These are phyloP conservation scores for Ligustrum vulgare DNA, from an alignment of 257 asterid genomes.

Conservation along the genomic window DNA sequence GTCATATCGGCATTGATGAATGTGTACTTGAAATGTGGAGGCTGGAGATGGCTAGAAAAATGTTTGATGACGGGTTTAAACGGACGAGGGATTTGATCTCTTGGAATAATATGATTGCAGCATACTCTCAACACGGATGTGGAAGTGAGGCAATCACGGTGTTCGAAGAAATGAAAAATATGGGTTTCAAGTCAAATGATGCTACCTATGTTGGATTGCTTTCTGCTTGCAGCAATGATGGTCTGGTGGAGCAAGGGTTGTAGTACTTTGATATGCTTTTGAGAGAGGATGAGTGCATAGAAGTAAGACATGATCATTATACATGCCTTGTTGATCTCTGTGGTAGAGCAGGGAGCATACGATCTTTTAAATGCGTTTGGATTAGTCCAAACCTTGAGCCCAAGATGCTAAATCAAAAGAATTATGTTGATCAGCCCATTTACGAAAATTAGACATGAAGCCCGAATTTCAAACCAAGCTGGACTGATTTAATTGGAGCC, in stretches of 20 bases:
- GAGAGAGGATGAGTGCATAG: conserved; percentile 40
- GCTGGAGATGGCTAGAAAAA: conserved; percentile 41
- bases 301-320: conserved; percentile 55
- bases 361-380: too few relatives aligned
- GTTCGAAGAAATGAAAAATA: conserved; percentile 47
- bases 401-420: too few relatives aligned
- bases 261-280: conserved; percentile 42
- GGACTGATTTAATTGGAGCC: too few relatives aligned
- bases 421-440: too few relatives aligned
- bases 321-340: conserved; percentile 59
- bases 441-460: too few relatives aligned
- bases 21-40: conserved; percentile 72
- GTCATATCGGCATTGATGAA: conserved; percentile 57
- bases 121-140: conserved; percentile 69
- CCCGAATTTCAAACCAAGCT: too few relatives aligned
- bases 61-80: conserved; percentile 45
- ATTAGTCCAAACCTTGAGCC: too few relatives aligned
- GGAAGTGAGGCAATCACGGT: conserved; percentile 48
- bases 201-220: conserved; percentile 61
- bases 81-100: conserved; percentile 45
- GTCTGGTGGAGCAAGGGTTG: conserved; percentile 57
- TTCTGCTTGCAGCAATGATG: conserved; percentile 70
- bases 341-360: conserved; percentile 60
- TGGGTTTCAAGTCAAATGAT: conserved; percentile 47
- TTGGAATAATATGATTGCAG: conserved; percentile 65